These are phyloP conservation scores for Solanum chiquidenum DNA, from an alignment of 257 asterid species.

Conservation along the genomic window DNA sequence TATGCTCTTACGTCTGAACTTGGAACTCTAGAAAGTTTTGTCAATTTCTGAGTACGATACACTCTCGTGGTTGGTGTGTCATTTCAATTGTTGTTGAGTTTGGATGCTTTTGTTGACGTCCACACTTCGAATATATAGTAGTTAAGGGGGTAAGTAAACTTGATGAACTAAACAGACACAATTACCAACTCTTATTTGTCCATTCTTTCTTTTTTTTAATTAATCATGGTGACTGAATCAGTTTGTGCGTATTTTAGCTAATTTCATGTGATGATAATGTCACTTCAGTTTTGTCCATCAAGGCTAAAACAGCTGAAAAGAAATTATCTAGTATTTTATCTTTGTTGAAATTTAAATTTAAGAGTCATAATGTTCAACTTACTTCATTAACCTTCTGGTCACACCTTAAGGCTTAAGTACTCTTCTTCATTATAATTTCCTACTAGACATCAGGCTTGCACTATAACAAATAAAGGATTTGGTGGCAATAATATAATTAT, in stretches of 20 bases:
- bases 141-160: neutral
- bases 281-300: no score
- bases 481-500: no score
- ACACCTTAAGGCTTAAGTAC: neutral
- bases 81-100: neutral
- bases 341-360: no score
- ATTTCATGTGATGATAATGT: no score
- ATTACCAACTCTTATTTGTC: neutral
- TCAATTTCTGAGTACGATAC: neutral
- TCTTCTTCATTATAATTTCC: neutral
- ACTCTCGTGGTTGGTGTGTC: neutral
- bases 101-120: neutral
- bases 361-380: neutral
- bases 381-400: neutral
- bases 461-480: no score
- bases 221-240: no score
- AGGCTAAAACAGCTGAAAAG: rapidly evolving
- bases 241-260: neutral
- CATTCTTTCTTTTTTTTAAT: no score
- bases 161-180: neutral
- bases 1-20: neutral
- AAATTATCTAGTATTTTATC: no score
- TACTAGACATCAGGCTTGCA: no score
- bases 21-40: neutral
- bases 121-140: neutral